Base-by-base conservation (phyloP, 129 eudicot genomes). In the Helichrysum umbraculigerum region DNA sequence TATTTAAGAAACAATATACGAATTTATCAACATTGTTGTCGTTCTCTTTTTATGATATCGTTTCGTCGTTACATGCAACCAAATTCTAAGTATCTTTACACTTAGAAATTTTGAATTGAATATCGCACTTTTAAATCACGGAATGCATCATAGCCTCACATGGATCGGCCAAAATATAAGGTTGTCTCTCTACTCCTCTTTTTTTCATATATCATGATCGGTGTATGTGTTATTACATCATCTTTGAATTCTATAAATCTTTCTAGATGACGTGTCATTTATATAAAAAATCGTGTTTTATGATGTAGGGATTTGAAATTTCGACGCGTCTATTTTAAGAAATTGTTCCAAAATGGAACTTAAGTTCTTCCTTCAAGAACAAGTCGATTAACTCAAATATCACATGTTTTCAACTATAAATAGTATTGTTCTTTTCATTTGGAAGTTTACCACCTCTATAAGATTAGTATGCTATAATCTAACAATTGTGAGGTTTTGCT, bases 341-440 rank as follows among this genome's bases (percentile, higher is more conserved):
- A 41, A 21, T 68, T 22, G 73, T 68, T 68, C 32, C 73, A 42
- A 42, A 10, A 50, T 44, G 35, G 20, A 33, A 20, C 20, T 50
- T 21, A 44, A 1, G n/a, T 68, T 41, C 5, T 17, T n/a, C 41
- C 73, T 1, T 64, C 9, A 16, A 39, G 19, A 15, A 68, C 72
- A 8, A 66, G 51, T 37, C 71, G 30, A 39, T 66, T 35, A 3
- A 66, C 25, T 35, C 71, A 9, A 17, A 66, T 42, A 47, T 47
- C 54, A 66, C 25, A 66, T 35, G 54, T 16, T 35, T 7, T 3
- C 71, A 66, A 11, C 72, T 67, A 67, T 35, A 35, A 39, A 68
- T 68, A 68, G 73, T 21, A 68, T 68, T 54, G 57, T 68, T 39
- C 58, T 41, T 22, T 22, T 68, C 58, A 12, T 68, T 39, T 68